Conservation (phyloP, 805 yeast species). For the Naumovozyma baii region DNA sequence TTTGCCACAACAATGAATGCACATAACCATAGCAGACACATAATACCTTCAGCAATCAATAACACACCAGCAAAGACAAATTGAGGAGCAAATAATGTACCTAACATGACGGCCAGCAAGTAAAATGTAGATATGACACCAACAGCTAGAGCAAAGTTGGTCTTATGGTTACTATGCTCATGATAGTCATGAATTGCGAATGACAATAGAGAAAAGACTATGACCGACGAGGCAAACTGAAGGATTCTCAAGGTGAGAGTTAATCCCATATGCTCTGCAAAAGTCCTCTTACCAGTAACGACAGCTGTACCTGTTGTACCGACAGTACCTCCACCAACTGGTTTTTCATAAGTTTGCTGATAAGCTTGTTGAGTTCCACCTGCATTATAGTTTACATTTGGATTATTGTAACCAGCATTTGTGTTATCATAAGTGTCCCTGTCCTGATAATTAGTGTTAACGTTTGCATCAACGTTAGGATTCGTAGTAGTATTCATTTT, state of each 20-base stretch:
- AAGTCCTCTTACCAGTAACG: not conserved
- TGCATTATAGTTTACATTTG: not conserved
- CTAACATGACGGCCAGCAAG: slow-evolving; percentile 14
- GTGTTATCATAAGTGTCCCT: not conserved
- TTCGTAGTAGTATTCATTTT: not conserved
- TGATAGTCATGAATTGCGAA: slow-evolving; percentile 18
- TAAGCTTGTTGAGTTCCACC: not conserved
- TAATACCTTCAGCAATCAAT: slow-evolving; percentile 21
- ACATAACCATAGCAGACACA: slow-evolving; percentile 28
- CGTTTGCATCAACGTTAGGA: not conserved
- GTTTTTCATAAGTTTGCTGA: not conserved
- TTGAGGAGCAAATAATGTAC: slow-evolving; percentile 13
- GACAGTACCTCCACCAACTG: too few relatives aligned
- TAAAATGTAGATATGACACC: slow-evolving; percentile 27
- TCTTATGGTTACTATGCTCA: slow-evolving; percentile 21
- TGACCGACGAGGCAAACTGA: slow-evolving; percentile 22
- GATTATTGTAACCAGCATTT: not conserved
- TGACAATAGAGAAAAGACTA: slow-evolving; percentile 26
- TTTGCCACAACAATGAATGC: slow-evolving; percentile 30
- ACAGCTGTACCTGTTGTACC: too few relatives aligned
- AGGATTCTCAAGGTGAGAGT: slow-evolving; percentile 7
- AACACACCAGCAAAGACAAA: slow-evolving; percentile 22
- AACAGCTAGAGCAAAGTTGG: slow-evolving; percentile 27
- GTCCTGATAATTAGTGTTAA: not conserved
- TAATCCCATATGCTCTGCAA: not conserved